phyloP scores from a whole-genome alignment of 108 stramenopile species.

The Skeletonema tropicum region DNA sequence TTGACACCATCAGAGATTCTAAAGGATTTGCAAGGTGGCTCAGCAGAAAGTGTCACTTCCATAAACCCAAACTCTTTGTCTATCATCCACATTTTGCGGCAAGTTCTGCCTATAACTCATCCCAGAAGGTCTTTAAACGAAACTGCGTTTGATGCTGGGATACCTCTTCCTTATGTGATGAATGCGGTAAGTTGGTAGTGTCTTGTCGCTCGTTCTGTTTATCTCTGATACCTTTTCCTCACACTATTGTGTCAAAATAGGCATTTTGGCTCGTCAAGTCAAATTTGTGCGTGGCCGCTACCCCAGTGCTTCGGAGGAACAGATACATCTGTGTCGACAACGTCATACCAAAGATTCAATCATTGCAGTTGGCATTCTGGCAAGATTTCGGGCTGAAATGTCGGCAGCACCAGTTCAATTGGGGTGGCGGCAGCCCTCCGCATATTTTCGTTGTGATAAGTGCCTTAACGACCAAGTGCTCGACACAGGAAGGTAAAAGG shows the following conservation, averaged over 20 bases:
- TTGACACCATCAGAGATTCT: slow-evolving; percentile 71
- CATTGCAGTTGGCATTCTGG: slow-evolving; percentile 66
- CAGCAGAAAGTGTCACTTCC: neutral
- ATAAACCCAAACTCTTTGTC: slow-evolving; percentile 37
- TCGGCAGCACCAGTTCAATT: slow-evolving; percentile 33
- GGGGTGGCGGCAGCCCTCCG: slow-evolving; percentile 39
- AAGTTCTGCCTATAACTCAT: slow-evolving; percentile 60
- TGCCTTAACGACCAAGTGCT: slow-evolving; percentile 34
- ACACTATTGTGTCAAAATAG: neutral
- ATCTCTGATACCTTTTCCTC: neutral
- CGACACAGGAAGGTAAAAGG: neutral
- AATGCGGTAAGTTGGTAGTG: slow-evolving; percentile 49
- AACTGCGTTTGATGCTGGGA: slow-evolving; percentile 68
- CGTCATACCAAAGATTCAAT: slow-evolving; percentile 53
- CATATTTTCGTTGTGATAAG: slow-evolving; percentile 45
- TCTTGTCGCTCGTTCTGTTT: neutral
- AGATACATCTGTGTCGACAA: slow-evolving; percentile 53
- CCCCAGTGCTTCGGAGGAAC: slow-evolving; percentile 53
- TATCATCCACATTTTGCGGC: slow-evolving; percentile 36
- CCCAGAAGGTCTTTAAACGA: slow-evolving; percentile 72
- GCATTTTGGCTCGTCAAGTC: slow-evolving; percentile 52
- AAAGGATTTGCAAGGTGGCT: slow-evolving; percentile 42
- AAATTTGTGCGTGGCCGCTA: slow-evolving; percentile 62
- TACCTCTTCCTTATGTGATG: slow-evolving; percentile 63
- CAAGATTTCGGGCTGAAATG: slow-evolving; percentile 57